Evolutionary conservation across 2,329 filamentous ascomycete species (phyloP).

Genomic region (Trematosphaeria pertusa): DNA sequence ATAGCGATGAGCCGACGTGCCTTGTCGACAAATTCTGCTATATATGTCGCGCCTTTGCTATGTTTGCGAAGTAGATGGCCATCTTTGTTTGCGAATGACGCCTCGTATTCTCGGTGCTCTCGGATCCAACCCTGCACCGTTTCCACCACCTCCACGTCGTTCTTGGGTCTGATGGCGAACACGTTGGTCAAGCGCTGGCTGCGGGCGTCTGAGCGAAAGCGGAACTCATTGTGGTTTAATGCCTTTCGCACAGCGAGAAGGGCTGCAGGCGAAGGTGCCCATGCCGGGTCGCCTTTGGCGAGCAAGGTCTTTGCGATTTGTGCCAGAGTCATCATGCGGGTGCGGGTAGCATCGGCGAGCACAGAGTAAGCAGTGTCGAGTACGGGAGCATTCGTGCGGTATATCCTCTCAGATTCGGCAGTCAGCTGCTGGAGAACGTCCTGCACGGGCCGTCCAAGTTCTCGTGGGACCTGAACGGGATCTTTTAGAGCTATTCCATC

Average conservation of each 20-base stretch:
- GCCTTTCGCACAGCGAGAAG: constrained; percentile 76
- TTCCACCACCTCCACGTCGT: constrained; percentile 61
- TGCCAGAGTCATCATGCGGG: constrained; percentile 56
- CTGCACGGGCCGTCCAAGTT: constrained; percentile 54
- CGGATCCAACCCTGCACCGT: constrained; percentile 62
- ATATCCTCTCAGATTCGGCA: constrained; percentile 54
- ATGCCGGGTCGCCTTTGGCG: constrained; percentile 23
- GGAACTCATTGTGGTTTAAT: constrained; percentile 65
- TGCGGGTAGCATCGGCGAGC: constrained; percentile 53
- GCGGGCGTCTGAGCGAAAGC: constrained; percentile 63
- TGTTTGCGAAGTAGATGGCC: neutral
- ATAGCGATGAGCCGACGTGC: constrained; percentile 47
- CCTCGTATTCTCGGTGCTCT: constrained; percentile 59
- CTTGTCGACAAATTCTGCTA: constrained; percentile 52
- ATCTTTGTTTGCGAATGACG: constrained; percentile 22
- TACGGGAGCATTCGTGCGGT: constrained; percentile 53
- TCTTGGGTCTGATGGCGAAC: constrained; percentile 67
- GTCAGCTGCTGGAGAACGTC: constrained; percentile 53
- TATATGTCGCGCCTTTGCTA: constrained; percentile 29
- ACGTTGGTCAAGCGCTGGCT: constrained; percentile 62
- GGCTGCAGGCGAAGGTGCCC: constrained; percentile 50
- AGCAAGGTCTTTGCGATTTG: constrained; percentile 56
- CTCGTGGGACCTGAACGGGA: constrained; percentile 53
- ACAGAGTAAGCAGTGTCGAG: constrained; percentile 59
- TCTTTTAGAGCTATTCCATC: constrained; percentile 29